Evolutionary conservation across 73 alveolate genomes (phyloP), one percentile per base, ranked within the genome.

Genomic region (Paramecium sexaurelia): DNA sequence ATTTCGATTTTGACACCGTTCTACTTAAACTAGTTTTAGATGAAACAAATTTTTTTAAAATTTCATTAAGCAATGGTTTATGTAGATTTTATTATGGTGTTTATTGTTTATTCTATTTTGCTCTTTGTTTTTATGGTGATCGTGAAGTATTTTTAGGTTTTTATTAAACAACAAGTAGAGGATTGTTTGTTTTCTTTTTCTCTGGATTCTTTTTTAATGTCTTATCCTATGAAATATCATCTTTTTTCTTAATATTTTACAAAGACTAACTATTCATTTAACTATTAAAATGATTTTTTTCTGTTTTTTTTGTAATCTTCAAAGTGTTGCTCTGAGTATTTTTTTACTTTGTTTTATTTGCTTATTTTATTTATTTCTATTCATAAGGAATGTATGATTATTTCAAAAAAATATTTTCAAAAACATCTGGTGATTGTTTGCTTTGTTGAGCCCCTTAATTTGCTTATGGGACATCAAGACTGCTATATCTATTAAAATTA

Each of bases 361-460:
- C 67, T 13, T 51, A 51, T 20, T 51, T 51, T 51, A 51, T 51
- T 20, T 29, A 33, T 33, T 66, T 66, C 84, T 66, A 32, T 33
- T 66, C 45, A 66, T 66, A 27, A 15, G 84, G 84, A 33, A 66
- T 27, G 51, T 66, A 66, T 1, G 84, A 66, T 66, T 66, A 33
- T 66, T 66, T 66, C 45, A 66, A 66, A 33, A 32, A 66, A 66
- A 66, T 66, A 66, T 66, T 66, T 29, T 66, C 84, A 66, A 66
- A 66, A n/a, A 66, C 84, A 51, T 51, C 67, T 51, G 67, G 67
- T 17, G 84, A 66, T 66, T 66, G 10, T 33, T 66, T 66, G 27
- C 84, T 51, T 51, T 51, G 6, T 51, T 51, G 17, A 5, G n/a
- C 33, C 13, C 67, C 67, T 51, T 51, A 13, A 51, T 20, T 51